Evolutionary conservation across 176 grass and related monocot genomes (phyloP), one percentile per base, ranked within the genome.

Genomic region (Hyparrhenia diplandra): DNA sequence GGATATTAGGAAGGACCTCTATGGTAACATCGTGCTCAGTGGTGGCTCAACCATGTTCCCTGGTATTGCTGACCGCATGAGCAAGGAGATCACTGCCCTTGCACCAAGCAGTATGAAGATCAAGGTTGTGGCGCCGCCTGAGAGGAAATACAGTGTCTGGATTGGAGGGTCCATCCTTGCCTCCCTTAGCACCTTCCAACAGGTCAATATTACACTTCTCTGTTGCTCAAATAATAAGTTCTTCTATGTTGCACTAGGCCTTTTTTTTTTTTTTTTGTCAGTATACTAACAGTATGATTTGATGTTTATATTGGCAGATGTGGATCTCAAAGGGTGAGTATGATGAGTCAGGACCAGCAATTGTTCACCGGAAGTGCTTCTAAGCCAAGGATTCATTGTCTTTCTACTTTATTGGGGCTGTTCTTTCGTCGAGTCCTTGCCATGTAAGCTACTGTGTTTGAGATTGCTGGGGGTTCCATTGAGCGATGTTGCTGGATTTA

Each of bases 41-140:
- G 93, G 93, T 83, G 93, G 93, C 12, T 88, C 93, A 20, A 95
- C 87, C 25, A 92, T 95, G 93, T 95, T 95, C 82, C 77, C 87
- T 1, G 93, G 93, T 54, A 92, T 95, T 2, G 89, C 77, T 55
- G 93, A 95, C 37, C 93, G 93, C 23, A 95, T 95, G 92, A 94
- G 83, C 80, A 91, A 94, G 89, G 92, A 94, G 80, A 91, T 94
- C 72, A 87, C 71, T 5, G 83, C 90, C 32, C 90, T 92, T 55
- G 87, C 90, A 9, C 90, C 86, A 13, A 58, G 67, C 62, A 92
- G 83, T 54, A 92, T 89, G 90, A 92, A 89, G 40, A 87, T 92
- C 23, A 89, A 89, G 79, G 90, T 92, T 13, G 87, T 90, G 6
- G 91, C 88, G 30, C 91, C 91, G 11, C 87, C 87, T 5, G 88